These are phyloP conservation scores for Stylonectria norvegica DNA, from an alignment of 2,329 filamentous ascomycete genomes.

Conservation along the genomic window DNA sequence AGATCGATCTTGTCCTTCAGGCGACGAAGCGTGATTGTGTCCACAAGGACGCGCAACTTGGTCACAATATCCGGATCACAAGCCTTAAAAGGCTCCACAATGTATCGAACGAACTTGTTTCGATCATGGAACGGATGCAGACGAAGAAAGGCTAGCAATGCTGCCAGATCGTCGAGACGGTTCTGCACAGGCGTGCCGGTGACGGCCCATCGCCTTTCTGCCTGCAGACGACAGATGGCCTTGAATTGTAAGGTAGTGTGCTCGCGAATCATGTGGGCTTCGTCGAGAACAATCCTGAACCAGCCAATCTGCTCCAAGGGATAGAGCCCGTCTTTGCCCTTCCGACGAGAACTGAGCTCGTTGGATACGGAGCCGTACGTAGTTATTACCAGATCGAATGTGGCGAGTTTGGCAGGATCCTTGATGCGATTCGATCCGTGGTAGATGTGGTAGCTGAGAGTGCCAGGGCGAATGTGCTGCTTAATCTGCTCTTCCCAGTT, in stretches of 20 bases:
- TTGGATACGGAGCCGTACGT: slow-evolving; percentile 87
- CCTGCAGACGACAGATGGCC: slow-evolving; percentile 74
- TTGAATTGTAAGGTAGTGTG: slow-evolving; percentile 78
- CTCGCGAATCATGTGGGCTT: slow-evolving; percentile 92
- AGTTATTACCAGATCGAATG: slow-evolving; percentile 83
- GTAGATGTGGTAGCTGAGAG: slow-evolving; percentile 75
- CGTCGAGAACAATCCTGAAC: slow-evolving; percentile 91
- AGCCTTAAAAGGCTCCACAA: slow-evolving; percentile 80
- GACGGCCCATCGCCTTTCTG: slow-evolving; percentile 89
- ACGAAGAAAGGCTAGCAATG: slow-evolving; percentile 80
- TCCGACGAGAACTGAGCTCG: slow-evolving; percentile 65
- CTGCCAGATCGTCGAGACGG: slow-evolving; percentile 81
- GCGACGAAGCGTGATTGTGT: slow-evolving; percentile 89
- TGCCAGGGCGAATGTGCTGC: slow-evolving; percentile 65
- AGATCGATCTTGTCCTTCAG: slow-evolving; percentile 89
- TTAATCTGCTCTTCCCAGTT: slow-evolving; percentile 96
- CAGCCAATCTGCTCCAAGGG: slow-evolving; percentile 78
- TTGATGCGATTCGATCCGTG: slow-evolving; percentile 76
- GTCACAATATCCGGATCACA: slow-evolving; percentile 80
- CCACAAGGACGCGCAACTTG: slow-evolving; percentile 83
- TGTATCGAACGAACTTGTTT: slow-evolving; percentile 71
- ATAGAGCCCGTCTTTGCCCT: slow-evolving; percentile 55
- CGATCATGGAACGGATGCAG: slow-evolving; percentile 82
- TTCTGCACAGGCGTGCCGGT: slow-evolving; percentile 97
- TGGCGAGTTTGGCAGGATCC: slow-evolving; percentile 62